phyloP scores from a whole-genome alignment of 148 eudicot genomes.

The Fagopyrum homotropicum region DNA sequence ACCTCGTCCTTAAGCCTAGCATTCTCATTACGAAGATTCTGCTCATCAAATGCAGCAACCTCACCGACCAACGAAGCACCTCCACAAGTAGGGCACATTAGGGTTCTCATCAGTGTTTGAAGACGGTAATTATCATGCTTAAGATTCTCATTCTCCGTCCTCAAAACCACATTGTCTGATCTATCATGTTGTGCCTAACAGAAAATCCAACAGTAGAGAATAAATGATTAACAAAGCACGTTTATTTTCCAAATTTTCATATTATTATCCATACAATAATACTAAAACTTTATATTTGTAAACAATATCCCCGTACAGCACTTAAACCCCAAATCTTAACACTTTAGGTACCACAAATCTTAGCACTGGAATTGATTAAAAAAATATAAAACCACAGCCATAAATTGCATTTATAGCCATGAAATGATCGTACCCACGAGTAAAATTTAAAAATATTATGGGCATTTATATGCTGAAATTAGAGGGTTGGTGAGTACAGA shows the following conservation, averaged over 20 bases:
- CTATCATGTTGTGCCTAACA: conserved; percentile 14
- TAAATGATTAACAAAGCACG: neutral
- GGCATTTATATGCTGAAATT: conserved; percentile 1
- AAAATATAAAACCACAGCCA: neutral
- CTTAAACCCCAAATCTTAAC: too few relatives aligned
- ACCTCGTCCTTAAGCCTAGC: conserved; percentile 14
- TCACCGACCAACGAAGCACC: conserved; percentile 10
- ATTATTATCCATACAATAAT: too few relatives aligned
- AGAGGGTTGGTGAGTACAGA: neutral
- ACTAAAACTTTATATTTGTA: neutral
- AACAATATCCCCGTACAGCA: neutral
- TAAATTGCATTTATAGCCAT: conserved; percentile 3
- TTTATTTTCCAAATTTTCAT: neutral
- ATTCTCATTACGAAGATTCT: conserved; percentile 4
- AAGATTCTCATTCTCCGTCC: conserved; percentile 11
- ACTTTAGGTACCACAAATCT: too few relatives aligned
- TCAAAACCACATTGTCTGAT: conserved; percentile 8
- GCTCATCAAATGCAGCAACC: conserved; percentile 13
- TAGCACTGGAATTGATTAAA: neutral
- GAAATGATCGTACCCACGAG: conserved; percentile 7
- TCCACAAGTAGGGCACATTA: conserved; percentile 16
- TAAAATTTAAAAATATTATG: neutral
- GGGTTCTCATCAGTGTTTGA: conserved; percentile 12
- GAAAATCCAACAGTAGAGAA: neutral
- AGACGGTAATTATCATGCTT: conserved; percentile 12